Conservation (phyloP, 345 rosid genomes). For the Triadica sebifera region DNA sequence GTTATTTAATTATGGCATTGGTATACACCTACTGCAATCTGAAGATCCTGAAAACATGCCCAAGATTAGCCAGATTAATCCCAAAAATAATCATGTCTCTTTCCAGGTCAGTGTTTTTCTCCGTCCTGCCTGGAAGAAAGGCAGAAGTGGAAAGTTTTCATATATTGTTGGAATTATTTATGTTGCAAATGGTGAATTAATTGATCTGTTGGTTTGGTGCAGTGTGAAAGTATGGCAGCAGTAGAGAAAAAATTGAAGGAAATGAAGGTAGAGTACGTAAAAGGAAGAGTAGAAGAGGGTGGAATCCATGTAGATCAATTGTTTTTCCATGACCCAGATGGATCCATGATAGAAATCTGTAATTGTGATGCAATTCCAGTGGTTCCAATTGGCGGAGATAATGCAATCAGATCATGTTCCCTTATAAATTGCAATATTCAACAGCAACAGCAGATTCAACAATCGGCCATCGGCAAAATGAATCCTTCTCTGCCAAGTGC, state of each 20-base stretch:
- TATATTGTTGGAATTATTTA: no score
- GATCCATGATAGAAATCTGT: conserved; percentile 90
- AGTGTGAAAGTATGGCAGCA: conserved; percentile 81
- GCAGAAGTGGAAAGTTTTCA: no score
- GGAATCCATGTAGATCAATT: conserved; percentile 77
- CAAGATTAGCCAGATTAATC: conserved; percentile 43
- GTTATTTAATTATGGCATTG: conserved; percentile 71
- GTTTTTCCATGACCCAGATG: conserved; percentile 95
- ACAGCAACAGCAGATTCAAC: no score
- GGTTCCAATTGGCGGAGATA: conserved; percentile 38
- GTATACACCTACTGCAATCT: conserved; percentile 59
- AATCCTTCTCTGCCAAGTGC: no score
- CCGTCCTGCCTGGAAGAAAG: no score
- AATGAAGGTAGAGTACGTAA: conserved; percentile 52
- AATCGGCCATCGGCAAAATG: no score
- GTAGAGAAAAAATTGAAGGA: conserved; percentile 77
- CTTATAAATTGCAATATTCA: no score
- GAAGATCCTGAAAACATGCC: conserved; percentile 58
- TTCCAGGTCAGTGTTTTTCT: no score
- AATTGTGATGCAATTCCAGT: conserved; percentile 82
- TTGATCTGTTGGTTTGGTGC: background rate
- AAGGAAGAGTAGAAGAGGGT: conserved; percentile 74
- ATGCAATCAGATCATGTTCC: no score
- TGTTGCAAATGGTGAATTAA: no score
- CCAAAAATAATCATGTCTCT: conserved; percentile 71